Evolutionary conservation across 768 basidiomycete genomes (phyloP), one percentile per base, ranked within the genome.

Genomic region (Suillus fuscotomentosus): DNA sequence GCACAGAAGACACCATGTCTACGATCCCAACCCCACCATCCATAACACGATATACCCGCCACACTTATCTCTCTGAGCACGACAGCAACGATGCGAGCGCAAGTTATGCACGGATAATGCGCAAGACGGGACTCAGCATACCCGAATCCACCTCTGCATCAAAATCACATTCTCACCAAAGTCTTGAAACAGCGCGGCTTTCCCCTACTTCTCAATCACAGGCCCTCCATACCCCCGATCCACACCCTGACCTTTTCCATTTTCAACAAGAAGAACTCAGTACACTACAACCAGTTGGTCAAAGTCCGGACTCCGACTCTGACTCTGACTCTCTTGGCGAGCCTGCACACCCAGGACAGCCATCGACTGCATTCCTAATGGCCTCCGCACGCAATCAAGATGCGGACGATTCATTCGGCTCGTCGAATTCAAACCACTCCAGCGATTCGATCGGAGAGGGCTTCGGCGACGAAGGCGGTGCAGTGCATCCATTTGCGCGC

Each of bases 351-450:
- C 82, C 86, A 3, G 83, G 81, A 5, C 86, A 88, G 67, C 89
- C 90, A 1, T 89, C 88, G 10, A 86, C 86, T 1, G 89, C 88
- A 2, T 91, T 92, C 75, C 77, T 92, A 3, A 84, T 90, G 79
- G 88, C 85, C 3, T 77, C 82, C 0, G 77, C 77, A 60, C 70
- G 73, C n/a, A 65, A 74, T 45, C 42, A 68, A 24, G 72, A 56
- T 3, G 70, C 69, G 17, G 78, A 80, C 41, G 77, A 79, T 56
- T 78, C 78, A 3, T 76, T 76, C 59, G 75, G 69, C 61, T 78
- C 76, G 54, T 87, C 86, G 27, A 85, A 86, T 67, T 87, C 86
- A 47, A 86, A 86, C 66, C 83, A 83, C 60, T 87, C 86, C 6
- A 80, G 75, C 41, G 87, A 89, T 69, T 89, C 86, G 7, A 76